A percentile compares a stretch with the other conserved stretches of the same genome.
phyloP scores from a whole-genome alignment of 805 yeast species.

The Yarrowia alimentaria region DNA sequence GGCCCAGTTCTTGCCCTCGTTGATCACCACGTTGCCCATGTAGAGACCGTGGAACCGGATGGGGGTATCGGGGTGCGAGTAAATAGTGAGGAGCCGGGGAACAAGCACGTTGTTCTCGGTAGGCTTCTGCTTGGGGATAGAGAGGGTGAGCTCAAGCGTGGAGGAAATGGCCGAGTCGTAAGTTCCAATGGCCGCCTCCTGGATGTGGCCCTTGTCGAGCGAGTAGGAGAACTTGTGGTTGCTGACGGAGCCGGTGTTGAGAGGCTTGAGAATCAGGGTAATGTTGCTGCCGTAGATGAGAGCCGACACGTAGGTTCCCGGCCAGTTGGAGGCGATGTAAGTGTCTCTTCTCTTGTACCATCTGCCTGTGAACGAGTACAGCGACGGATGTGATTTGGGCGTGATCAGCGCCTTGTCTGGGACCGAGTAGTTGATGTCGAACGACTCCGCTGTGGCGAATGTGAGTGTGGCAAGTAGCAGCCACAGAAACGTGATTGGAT shows the following conservation, averaged over 20 bases:
- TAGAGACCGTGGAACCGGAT: conserved; percentile 16
- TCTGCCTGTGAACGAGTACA: conserved; percentile 28
- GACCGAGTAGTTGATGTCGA: conserved; percentile 14
- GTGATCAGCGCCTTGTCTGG: conserved; percentile 12
- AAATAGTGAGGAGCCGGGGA: conserved; percentile 15
- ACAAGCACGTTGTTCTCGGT: neutral
- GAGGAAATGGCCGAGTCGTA: conserved; percentile 10
- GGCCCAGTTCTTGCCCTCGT: conserved; percentile 26
- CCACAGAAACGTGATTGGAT: neutral
- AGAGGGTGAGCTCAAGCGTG: conserved; percentile 6
- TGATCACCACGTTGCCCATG: conserved; percentile 26
- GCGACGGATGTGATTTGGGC: conserved; percentile 27
- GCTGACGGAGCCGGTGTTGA: conserved; percentile 9
- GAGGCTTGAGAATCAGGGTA: conserved; percentile 15
- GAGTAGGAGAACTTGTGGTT: conserved; percentile 16
- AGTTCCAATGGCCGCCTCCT: conserved; percentile 5
- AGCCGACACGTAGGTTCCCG: conserved; percentile 24
- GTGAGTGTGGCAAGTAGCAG: neutral
- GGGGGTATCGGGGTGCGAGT: conserved; percentile 18
- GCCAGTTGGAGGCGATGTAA: conserved; percentile 28
- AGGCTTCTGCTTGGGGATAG: neutral
- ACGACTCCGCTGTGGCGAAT: neutral
- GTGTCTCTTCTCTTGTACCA: conserved; percentile 27
- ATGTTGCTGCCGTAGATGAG: conserved; percentile 22
- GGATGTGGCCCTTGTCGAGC: conserved; percentile 3